Conservation (phyloP, 352 stramenopile species). For the Thraustochytrium sp. region DNA sequence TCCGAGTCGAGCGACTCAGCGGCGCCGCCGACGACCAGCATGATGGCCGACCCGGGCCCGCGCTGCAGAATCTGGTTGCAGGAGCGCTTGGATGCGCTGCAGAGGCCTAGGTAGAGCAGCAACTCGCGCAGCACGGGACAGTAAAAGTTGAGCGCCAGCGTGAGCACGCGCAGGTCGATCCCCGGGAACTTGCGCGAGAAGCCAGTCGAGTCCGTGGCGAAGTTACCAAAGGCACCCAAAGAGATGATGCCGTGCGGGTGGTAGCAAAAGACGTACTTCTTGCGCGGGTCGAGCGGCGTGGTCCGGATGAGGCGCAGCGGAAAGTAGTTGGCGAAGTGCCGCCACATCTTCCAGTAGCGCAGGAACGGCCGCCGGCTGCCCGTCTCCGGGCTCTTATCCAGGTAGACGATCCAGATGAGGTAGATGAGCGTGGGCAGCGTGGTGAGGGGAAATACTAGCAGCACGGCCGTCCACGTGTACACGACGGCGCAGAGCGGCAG, state of each 20-base stretch:
- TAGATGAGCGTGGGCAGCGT: constrained; percentile 30
- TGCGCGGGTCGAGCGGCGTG: constrained; percentile 42
- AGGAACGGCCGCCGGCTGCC: constrained; percentile 15
- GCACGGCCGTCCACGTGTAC: constrained; percentile 2
- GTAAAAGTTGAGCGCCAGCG: constrained; percentile 50
- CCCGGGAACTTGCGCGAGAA: constrained; percentile 51
- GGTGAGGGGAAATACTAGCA: constrained; percentile 39
- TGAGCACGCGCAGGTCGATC: constrained; percentile 50
- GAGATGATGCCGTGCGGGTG: constrained; percentile 57
- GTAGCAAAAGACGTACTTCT: constrained; percentile 53
- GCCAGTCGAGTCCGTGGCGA: constrained; percentile 51
- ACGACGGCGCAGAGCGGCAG: background rate
- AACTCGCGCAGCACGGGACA: constrained; percentile 51
- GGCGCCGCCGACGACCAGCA: constrained; percentile 53
- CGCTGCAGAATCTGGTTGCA: constrained; percentile 44
- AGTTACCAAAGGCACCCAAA: constrained; percentile 49
- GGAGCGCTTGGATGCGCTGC: constrained; percentile 17
- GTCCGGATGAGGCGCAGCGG: constrained; percentile 49
- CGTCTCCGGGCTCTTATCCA: constrained; percentile 35
- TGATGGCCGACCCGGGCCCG: constrained; percentile 45
- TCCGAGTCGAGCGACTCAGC: constrained; percentile 49
- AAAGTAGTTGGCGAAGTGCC: constrained; percentile 48
- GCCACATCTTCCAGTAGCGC: constrained; percentile 42
- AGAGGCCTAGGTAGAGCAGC: constrained; percentile 48
- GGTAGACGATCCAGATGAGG: constrained; percentile 13